Evolutionary conservation across 2,329 filamentous ascomycete genomes (phyloP).

Genomic region (Juglanconis sp.): DNA sequence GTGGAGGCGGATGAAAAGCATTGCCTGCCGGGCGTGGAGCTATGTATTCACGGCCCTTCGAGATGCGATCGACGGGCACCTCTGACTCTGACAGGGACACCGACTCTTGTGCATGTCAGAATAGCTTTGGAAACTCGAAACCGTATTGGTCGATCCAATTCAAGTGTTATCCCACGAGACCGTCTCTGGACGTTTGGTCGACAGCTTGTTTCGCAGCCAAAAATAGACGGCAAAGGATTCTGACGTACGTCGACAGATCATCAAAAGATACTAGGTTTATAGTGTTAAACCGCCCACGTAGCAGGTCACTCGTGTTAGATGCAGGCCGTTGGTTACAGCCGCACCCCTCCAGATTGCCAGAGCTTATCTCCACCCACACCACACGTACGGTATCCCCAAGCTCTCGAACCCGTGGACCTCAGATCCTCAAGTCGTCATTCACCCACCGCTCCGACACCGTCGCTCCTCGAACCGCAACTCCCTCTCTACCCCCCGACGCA

Average conservation of each 20-base stretch:
- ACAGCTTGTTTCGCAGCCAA: background rate
- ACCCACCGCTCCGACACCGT: background rate
- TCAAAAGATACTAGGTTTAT: background rate
- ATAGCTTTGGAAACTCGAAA: no score
- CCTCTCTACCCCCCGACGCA: background rate
- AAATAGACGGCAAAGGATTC: constrained; percentile 9
- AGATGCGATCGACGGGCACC: no score
- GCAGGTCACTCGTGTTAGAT: background rate
- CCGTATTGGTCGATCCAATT: no score
- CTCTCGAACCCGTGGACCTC: constrained; percentile 10
- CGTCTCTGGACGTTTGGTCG: no score
- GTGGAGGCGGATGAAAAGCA: background rate
- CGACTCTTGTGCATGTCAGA: no score
- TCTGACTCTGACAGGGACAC: no score
- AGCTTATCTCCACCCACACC: constrained; percentile 13
- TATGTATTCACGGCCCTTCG: background rate
- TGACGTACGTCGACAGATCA: constrained; percentile 7
- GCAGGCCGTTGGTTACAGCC: background rate
- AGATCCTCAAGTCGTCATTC: constrained; percentile 14
- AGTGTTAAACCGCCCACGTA: background rate
- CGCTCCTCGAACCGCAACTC: background rate
- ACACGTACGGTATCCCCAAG: constrained; percentile 6
- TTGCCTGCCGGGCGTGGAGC: constrained; percentile 2
- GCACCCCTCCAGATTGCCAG: constrained; percentile 4
- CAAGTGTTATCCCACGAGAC: no score